A percentile compares a stretch with the other conserved stretches of the same genome.
Evolutionary conservation across 345 rosid species (phyloP).

Genomic region (Euphorbia peplus): DNA sequence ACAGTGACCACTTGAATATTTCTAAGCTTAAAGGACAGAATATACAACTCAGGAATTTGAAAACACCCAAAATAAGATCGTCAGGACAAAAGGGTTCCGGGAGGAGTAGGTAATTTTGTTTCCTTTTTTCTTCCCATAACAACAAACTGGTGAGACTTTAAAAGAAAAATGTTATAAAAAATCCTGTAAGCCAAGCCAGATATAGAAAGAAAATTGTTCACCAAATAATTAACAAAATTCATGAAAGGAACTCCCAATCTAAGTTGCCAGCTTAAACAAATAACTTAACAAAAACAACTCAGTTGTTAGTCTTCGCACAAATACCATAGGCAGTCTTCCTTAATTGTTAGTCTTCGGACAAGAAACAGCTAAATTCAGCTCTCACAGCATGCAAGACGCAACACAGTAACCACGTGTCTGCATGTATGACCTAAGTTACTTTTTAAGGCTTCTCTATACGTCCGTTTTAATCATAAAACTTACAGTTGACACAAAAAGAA

Average conservation of each 20-base stretch:
- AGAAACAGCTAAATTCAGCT: neutral
- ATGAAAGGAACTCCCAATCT: neutral
- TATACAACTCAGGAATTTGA: neutral
- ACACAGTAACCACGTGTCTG: neutral
- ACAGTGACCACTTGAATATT: neutral
- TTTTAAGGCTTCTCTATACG: neutral
- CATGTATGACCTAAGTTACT: neutral
- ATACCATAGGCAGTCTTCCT: slow-evolving; percentile 1
- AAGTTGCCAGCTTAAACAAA: neutral
- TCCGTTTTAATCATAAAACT: neutral
- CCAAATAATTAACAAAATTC: neutral
- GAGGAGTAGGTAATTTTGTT: neutral
- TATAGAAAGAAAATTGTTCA: neutral
- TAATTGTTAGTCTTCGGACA: too few relatives aligned
- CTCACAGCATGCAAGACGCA: neutral
- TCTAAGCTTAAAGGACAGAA: neutral
- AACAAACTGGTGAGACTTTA: neutral
- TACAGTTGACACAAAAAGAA: neutral
- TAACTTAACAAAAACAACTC: neutral
- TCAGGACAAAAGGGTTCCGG: neutral
- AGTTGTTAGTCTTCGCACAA: too few relatives aligned
- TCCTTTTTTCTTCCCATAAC: neutral
- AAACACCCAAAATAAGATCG: neutral
- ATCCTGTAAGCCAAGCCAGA: neutral
- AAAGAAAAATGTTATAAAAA: neutral